Percentiles rank a stretch among this genome's conserved stretches.
Conservation (phyloP, 805 yeast species). For the Kodamaea leandrae region DNA sequence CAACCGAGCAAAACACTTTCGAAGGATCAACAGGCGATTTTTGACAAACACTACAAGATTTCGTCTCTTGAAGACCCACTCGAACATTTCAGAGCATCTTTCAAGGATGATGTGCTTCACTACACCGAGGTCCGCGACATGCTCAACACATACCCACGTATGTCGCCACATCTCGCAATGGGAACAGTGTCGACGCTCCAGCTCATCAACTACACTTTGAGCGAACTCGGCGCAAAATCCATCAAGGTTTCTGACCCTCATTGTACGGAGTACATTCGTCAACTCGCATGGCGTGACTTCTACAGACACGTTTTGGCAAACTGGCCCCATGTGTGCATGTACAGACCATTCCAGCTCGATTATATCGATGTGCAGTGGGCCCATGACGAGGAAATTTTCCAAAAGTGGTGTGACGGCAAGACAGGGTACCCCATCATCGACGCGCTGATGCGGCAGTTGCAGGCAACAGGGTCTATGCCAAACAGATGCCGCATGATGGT, state of each 20-base stretch:
- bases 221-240: neutral
- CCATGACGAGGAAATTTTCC: constrained; percentile 38
- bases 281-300: constrained; percentile 60
- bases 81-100: constrained; percentile 23
- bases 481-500: constrained; percentile 55
- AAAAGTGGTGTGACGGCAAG: constrained; percentile 50
- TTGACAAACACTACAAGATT: constrained; percentile 24
- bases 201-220: constrained; percentile 29
- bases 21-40: constrained; percentile 16
- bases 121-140: constrained; percentile 27
- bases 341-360: constrained; percentile 46
- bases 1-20: constrained; percentile 4
- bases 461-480: constrained; percentile 51
- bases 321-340: constrained; percentile 54
- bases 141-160: constrained; percentile 26
- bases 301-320: constrained; percentile 47
- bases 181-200: constrained; percentile 47
- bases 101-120: constrained; percentile 30
- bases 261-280: constrained; percentile 43
- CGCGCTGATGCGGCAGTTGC: constrained; percentile 54
- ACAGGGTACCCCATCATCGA: constrained; percentile 60
- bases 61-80: constrained; percentile 37
- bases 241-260: neutral
- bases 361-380: constrained; percentile 44
- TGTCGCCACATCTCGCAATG: constrained; percentile 46